Base-by-base conservation (phyloP, 495 filamentous ascomycete genomes). In the Stereocaulon alpinum region DNA sequence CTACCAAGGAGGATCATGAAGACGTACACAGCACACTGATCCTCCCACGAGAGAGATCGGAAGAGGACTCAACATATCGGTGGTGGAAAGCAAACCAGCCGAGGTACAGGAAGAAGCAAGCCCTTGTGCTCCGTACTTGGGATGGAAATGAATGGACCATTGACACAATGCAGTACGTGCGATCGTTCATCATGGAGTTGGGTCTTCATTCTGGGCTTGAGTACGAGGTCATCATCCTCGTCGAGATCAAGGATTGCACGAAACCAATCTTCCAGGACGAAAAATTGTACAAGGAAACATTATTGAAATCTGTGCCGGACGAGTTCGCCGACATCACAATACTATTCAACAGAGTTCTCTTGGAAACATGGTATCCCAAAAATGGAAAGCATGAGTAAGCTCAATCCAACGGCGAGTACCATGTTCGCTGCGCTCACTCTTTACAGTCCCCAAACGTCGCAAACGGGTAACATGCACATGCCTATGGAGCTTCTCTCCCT, bases 221-320 rank as follows among this genome's bases (percentile, higher is more conserved):
- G 71, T 92, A 89, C 67, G 77, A 87, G 64, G 80, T 93, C 37
- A 86, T 86, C 63, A 71, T 93, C 4, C 77, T 91, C 56, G 78
- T 92, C 24, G 84, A 93, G 51, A 79, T 88, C 59, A 87, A 84
- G 60, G 80, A 89, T 55, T 58, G 70, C 50, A 65, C 71, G 32
- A 65, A 81, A 45, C 69, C 76, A 3, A 85, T 89, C 56, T 84
- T 78, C 71, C 72, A 74, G 6, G 73, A 80, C 66, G 66, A 72
- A 18, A 70, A 73, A 24, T 71, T 74, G 0, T 84, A 89, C 63
- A 66, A 77, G 7, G 63, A 77, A 17, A 72, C 79, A 0, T 66
- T 88, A 37, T 67, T 76, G 30, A 70, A 72, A 15, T 70, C 74
- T 55, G 77, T 89, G 4, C 87, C 87, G 0, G 60, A 67, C 4